Conservation (phyloP, 2,329 filamentous ascomycete genomes). For the Cladosporium sphaerospermum region DNA sequence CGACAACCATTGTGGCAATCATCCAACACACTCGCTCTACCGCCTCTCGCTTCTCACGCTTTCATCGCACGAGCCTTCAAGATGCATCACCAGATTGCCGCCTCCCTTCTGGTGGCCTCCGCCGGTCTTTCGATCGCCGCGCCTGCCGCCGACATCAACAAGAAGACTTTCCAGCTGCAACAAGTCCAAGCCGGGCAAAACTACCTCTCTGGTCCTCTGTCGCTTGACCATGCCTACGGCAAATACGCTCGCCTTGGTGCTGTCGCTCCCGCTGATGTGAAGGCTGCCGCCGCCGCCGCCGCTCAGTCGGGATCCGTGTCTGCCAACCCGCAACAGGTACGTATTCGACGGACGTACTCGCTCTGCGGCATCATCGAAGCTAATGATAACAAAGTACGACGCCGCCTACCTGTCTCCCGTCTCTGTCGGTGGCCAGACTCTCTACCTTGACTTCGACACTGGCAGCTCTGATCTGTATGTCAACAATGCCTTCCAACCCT, state of each 20-base stretch:
- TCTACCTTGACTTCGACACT: constrained; percentile 67
- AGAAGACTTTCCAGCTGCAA: constrained; percentile 23
- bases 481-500: neutral
- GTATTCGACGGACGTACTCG: neutral
- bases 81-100: constrained; percentile 24
- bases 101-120: constrained; percentile 26
- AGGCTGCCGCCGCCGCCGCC: constrained; percentile 27
- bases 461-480: constrained; percentile 61
- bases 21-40: no score
- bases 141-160: constrained; percentile 22
- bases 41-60: no score
- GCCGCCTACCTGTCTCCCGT: constrained; percentile 47
- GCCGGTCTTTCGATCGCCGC: constrained; percentile 25
- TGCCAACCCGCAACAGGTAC: constrained; percentile 31
- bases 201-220: constrained; percentile 33
- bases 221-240: constrained; percentile 35
- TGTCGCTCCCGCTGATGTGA: constrained; percentile 22
- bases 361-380: neutral
- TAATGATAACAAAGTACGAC: constrained; percentile 24
- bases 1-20: no score
- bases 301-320: constrained; percentile 33
- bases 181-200: constrained; percentile 26
- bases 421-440: constrained; percentile 54
- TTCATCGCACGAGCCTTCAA: no score
- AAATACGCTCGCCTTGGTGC: constrained; percentile 32